phyloP scores from a whole-genome alignment of 306 rosid species.

The Cotoneaster glaucophyllus region DNA sequence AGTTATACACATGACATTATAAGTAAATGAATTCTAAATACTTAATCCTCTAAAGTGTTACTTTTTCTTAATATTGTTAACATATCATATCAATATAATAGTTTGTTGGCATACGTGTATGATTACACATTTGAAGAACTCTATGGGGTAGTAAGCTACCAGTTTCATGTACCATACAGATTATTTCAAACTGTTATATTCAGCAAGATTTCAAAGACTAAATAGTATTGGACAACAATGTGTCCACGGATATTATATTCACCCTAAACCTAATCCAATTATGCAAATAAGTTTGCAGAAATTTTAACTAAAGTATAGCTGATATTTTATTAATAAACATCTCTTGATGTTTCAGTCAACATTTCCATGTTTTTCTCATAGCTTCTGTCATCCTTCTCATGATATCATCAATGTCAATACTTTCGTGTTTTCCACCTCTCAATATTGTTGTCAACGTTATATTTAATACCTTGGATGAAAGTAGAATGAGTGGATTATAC shows the following conservation, averaged over 20 bases:
- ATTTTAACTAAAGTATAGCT: not conserved
- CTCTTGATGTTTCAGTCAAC: not conserved
- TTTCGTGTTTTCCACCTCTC: not conserved
- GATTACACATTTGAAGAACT: not conserved
- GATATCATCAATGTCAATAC: not conserved
- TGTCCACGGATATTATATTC: not conserved
- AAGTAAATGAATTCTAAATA: not conserved
- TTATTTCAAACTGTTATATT: not conserved
- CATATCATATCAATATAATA: not conserved
- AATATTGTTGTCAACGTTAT: not conserved
- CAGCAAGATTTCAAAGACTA: not conserved
- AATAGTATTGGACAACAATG: not conserved
- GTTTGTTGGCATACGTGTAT: not conserved
- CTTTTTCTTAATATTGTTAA: not conserved
- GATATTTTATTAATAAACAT: not conserved
- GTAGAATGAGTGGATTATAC: not conserved
- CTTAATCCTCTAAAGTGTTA: not conserved
- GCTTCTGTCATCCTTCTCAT: not conserved
- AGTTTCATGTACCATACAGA: not conserved
- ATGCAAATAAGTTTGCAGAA: not conserved
- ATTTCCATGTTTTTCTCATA: not conserved
- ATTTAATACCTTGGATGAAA: not conserved
- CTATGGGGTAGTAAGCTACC: not conserved
- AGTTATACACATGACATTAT: not conserved
- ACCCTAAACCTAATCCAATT: not conserved